Evolutionary conservation across 805 yeast genomes (phyloP), one percentile per base, ranked within the genome.

Genomic region (Komagataella pseudopastoris): DNA sequence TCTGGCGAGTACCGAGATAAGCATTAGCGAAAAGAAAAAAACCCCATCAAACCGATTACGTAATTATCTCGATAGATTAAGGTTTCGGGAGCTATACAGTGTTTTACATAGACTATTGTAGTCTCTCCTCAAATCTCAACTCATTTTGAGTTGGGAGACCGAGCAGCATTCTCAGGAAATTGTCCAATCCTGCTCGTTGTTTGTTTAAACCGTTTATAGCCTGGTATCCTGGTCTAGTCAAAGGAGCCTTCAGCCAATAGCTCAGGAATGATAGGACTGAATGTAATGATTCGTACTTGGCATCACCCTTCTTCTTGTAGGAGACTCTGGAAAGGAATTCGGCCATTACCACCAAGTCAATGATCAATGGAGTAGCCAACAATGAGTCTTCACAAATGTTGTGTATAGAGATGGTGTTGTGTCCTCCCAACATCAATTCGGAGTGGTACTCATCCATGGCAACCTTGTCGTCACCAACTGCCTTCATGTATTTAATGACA

Each of bases 371-470:
- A 23, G 96, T 86, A 17, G 98, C 98, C 65, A 90, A 77, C 61
- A 90, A 74, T 3, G 96, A 89, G 68, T 90, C 98, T 71, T 90
- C 98, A 70, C 98, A 90, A 46, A 91, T 96, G 66, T 91, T 90
- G 71, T 90, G 96, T 63, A 91, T 85, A 49, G 95, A 82, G 58
- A 90, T 85, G 65, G 93, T 85, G 74, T 90, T 91, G 72, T 90
- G 96, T 47, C 98, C 98, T 55, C 98, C 98, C 60, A 90, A 77
- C 97, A 90, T 91, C 64, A 90, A 81, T 70, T 90, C 97, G 52
- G 95, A 85, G 73, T 91, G 88, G 72, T 90, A 90, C 72, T 91
- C 97, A 69, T 90, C 98, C 97, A 90, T 91, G 51, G 98, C 98
- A 56, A 90, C 96, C 74, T 90, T 90, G 57, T 93, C 83, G 69